Evolutionary conservation across 208 protist species (phyloP), one percentile per base, ranked within the genome.

Genomic region (Acanthamoeba polyphaga): DNA sequence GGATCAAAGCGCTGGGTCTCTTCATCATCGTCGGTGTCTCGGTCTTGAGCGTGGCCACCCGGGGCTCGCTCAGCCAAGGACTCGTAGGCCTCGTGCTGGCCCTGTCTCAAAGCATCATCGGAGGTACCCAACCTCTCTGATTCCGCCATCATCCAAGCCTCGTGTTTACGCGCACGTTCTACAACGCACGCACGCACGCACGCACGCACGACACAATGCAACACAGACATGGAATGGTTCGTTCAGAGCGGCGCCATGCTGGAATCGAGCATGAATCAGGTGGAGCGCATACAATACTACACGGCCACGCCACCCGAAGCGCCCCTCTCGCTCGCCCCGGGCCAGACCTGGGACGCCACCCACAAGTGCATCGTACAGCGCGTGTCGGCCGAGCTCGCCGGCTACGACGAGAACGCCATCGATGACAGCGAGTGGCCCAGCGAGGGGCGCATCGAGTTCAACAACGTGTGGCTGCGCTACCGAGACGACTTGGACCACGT

Each of bases 261-360:
- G 6, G 96, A 97, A 91, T 95, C 66, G 24, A 96, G 96, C 84
- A 97, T 98, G 22, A 85, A 80, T 13, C 95, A 29, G 64, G 95
- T 97, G 27, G 97, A 98, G 88, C 95, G 97, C 43, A 72, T 98
- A 3, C 17, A 94, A n/a, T 82, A 97, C 46, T 98, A 98, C 94
- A 80, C 74, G 19, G 64, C 92, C 17, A 49, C 95, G 24, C 55
- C 38, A 9, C 34, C 49, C 29, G 96, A 97, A 34, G 95, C 80
- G n/a, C 80, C 80, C 17, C 80, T 88, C n/a, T 34, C 80, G 6
- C 80, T 88, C 27, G 49, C 43, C 22, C 1, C 24, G 80, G 80
- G 6, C 80, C 43, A 88, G 27, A 17, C 15, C 5, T 80, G 70
- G 70, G 70, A 80, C 70, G 70, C 70, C 70, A 38, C 58, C 58